Evolutionary conservation across 805 yeast species (phyloP).

Genomic region (Isabelozyma gotoi): DNA sequence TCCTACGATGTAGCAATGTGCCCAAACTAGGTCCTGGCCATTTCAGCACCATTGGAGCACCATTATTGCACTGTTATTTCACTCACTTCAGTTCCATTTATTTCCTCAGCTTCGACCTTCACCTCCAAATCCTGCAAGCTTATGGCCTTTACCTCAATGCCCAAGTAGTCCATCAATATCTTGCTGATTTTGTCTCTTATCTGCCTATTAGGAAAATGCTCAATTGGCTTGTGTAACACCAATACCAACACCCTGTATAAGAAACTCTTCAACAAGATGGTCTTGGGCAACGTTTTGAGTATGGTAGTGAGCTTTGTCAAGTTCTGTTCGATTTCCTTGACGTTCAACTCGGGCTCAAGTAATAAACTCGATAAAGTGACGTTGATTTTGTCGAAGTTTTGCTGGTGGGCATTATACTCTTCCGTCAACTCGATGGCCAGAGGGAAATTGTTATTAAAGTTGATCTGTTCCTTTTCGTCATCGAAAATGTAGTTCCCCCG

Average conservation of each 20-base stretch:
- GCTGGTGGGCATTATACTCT: slow-evolving; percentile 7
- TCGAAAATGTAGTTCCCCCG: slow-evolving; percentile 37
- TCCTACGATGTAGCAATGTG: too few species aligned
- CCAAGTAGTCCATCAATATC: slow-evolving; percentile 20
- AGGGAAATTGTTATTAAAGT: slow-evolving; percentile 25
- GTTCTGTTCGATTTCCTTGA: slow-evolving; percentile 13
- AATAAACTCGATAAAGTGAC: not conserved
- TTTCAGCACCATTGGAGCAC: too few species aligned
- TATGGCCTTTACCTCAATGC: slow-evolving; percentile 13
- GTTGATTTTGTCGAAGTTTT: slow-evolving; percentile 5
- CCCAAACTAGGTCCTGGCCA: too few species aligned
- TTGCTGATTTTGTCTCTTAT: slow-evolving; percentile 16
- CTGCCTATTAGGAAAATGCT: slow-evolving; percentile 11
- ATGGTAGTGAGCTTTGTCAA: slow-evolving; percentile 16
- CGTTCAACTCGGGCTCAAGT: slow-evolving; percentile 7
- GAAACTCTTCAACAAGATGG: slow-evolving; percentile 28
- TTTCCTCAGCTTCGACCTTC: slow-evolving; percentile 4
- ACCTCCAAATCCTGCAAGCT: slow-evolving; percentile 11
- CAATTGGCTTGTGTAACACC: slow-evolving; percentile 26
- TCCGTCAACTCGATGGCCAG: slow-evolving; percentile 18
- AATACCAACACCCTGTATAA: slow-evolving; percentile 31
- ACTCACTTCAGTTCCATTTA: not conserved
- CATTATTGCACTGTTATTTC: not conserved
- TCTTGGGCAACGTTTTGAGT: slow-evolving; percentile 22
- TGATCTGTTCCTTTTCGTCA: slow-evolving; percentile 25